Conservation (phyloP, 768 basidiomycete species). For the Sarcomyxa edulis region DNA sequence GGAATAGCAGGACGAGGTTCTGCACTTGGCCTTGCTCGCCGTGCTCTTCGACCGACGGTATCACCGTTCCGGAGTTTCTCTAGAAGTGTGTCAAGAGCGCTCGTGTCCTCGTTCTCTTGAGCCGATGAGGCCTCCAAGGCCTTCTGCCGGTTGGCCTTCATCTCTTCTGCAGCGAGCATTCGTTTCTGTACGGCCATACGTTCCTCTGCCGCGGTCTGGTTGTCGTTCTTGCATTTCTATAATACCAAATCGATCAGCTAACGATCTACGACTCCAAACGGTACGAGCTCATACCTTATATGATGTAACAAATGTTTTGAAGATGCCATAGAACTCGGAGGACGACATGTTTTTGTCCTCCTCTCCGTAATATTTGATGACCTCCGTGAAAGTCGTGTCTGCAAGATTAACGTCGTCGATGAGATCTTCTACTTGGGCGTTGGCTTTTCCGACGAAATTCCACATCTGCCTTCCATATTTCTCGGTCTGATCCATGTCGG, state of each 20-base stretch:
- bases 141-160: constrained; percentile 50
- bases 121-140: constrained; percentile 29
- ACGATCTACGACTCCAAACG: constrained; percentile 1
- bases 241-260: neutral
- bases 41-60: constrained; percentile 49
- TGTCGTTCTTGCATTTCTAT: constrained; percentile 87
- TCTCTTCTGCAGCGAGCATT: constrained; percentile 60
- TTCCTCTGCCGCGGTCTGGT: constrained; percentile 71
- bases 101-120: constrained; percentile 44
- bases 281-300: constrained; percentile 71
- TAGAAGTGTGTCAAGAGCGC: constrained; percentile 64
- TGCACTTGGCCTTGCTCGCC: constrained; percentile 39
- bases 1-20: constrained; percentile 28
- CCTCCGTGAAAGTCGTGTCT: constrained; percentile 77
- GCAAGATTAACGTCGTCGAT: constrained; percentile 85
- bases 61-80: constrained; percentile 70
- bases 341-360: constrained; percentile 84
- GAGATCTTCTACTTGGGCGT: constrained; percentile 72
- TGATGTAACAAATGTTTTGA: constrained; percentile 95
- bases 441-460: constrained; percentile 77
- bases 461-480: constrained; percentile 90
- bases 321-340: constrained; percentile 92
- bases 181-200: constrained; percentile 63
- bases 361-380: constrained; percentile 89
- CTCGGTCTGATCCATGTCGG: constrained; percentile 65